Conservation (phyloP, 306 rosid species). For the Prunus fruticosa region DNA sequence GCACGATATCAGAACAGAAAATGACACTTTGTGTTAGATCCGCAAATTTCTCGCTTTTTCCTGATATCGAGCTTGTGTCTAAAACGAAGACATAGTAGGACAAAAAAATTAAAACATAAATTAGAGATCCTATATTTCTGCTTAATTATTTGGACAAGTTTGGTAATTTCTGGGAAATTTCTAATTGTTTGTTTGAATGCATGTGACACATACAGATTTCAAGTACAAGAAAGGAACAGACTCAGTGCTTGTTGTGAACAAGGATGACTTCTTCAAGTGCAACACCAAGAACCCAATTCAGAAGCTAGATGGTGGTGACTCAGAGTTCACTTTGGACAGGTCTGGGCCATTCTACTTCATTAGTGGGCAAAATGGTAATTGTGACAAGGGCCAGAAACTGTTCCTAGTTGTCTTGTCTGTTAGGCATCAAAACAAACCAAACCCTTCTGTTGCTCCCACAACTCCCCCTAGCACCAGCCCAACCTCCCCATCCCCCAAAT, state of each 20-base stretch:
- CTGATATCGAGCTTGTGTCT: no score
- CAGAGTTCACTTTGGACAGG: slow-evolving; percentile 47
- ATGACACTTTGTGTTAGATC: background rate
- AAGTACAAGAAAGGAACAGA: slow-evolving; percentile 65
- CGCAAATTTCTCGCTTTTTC: no score
- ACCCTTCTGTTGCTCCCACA: slow-evolving; percentile 1
- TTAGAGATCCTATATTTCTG: background rate
- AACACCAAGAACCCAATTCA: slow-evolving; percentile 56
- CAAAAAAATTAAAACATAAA: background rate
- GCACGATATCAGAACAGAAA: background rate
- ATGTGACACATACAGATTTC: slow-evolving; percentile 38
- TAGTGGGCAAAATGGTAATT: slow-evolving; percentile 54
- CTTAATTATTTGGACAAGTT: background rate
- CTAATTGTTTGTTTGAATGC: background rate
- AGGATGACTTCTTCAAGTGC: slow-evolving; percentile 60
- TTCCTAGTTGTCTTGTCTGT: slow-evolving; percentile 52
- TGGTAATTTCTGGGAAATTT: no score
- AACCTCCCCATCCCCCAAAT: background rate
- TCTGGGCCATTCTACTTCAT: slow-evolving; percentile 74
- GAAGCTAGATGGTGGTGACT: slow-evolving; percentile 63
- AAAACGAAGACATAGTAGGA: background rate
- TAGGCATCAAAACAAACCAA: background rate
- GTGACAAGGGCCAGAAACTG: slow-evolving; percentile 75
- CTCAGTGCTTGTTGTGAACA: slow-evolving; percentile 69
- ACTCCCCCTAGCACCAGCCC: slow-evolving; percentile 1